These are phyloP conservation scores for Pleomassaria siparia DNA, from an alignment of 2,329 filamentous ascomycete genomes.

Conservation along the genomic window DNA sequence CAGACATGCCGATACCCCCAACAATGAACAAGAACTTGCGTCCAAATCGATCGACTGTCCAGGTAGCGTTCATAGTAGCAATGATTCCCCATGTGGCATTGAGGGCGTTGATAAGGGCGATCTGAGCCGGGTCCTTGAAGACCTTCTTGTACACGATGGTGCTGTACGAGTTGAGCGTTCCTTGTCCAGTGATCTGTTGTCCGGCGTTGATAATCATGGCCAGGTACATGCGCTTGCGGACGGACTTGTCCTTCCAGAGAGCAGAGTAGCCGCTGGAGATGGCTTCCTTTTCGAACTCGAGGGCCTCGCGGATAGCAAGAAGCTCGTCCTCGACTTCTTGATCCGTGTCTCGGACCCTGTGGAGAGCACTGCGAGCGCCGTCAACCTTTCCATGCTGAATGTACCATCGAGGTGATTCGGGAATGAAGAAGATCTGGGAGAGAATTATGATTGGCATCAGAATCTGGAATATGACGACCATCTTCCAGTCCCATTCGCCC, in stretches of 20 bases:
- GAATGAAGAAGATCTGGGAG: conserved; percentile 60
- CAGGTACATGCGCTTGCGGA: conserved; percentile 66
- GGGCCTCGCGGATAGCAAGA: conserved; percentile 64
- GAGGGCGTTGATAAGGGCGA: conserved; percentile 72
- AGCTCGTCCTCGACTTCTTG: conserved; percentile 69
- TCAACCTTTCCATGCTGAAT: conserved; percentile 63
- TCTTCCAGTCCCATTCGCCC: conserved; percentile 73
- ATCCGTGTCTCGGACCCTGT: conserved; percentile 63
- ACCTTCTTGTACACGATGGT: conserved; percentile 75
- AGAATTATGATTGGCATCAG: conserved; percentile 67
- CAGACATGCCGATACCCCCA: conserved; percentile 67
- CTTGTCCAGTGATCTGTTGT: conserved; percentile 72
- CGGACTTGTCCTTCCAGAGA: conserved; percentile 69
- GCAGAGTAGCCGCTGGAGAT: conserved; percentile 64
- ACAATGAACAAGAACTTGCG: conserved; percentile 70
- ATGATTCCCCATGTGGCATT: conserved; percentile 73
- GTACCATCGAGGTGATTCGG: conserved; percentile 70
- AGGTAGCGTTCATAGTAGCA: conserved; percentile 72
- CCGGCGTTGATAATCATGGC: conserved; percentile 69
- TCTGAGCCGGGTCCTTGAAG: conserved; percentile 57
- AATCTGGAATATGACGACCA: conserved; percentile 73
- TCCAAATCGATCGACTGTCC: conserved; percentile 72
- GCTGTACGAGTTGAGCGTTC: conserved; percentile 71
- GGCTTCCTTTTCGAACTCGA: conserved; percentile 72
- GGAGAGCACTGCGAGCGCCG: conserved; percentile 60